These are phyloP conservation scores for Volvox africanus DNA, from an alignment of 139 green algal species.

Conservation along the genomic window DNA sequence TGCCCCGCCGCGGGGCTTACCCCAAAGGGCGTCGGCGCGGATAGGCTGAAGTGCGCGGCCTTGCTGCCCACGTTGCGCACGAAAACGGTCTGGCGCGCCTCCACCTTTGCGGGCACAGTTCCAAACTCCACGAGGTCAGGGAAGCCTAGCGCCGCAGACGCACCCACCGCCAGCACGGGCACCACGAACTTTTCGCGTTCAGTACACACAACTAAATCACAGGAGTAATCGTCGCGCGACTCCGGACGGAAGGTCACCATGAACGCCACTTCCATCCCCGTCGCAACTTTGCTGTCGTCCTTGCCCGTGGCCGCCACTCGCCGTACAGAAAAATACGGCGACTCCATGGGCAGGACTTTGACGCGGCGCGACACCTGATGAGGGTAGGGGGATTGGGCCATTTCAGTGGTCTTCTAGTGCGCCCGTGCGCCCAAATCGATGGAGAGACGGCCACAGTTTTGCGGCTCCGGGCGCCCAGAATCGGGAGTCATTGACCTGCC, in stretches of 20 bases:
- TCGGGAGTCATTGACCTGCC: too few species aligned
- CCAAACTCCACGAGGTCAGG: constrained; percentile 76
- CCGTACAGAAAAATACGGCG: constrained; percentile 69
- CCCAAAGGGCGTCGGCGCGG: constrained; percentile 62
- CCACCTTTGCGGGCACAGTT: constrained; percentile 56
- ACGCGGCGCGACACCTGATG: constrained; percentile 75
- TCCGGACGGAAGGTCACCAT: constrained; percentile 70
- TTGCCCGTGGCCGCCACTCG: constrained; percentile 39
- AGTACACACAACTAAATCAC: constrained; percentile 80
- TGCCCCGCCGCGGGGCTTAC: constrained; percentile 66
- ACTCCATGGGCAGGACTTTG: constrained; percentile 70
- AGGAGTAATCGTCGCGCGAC: constrained; percentile 65
- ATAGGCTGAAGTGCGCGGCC: constrained; percentile 71
- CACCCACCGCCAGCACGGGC: constrained; percentile 69
- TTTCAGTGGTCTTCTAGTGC: too few species aligned
- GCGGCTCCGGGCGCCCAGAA: too few species aligned
- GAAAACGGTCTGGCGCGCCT: constrained; percentile 63
- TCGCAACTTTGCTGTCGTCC: constrained; percentile 76
- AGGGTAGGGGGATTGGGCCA: too few species aligned
- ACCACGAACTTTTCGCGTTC: constrained; percentile 90
- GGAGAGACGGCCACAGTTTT: too few species aligned
- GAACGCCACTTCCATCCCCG: constrained; percentile 84
- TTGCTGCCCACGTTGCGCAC: constrained; percentile 80
- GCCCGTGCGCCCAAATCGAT: too few species aligned
- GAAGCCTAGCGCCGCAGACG: constrained; percentile 75